phyloP scores from a whole-genome alignment of 768 basidiomycete species.

The Kwoniella pini region DNA sequence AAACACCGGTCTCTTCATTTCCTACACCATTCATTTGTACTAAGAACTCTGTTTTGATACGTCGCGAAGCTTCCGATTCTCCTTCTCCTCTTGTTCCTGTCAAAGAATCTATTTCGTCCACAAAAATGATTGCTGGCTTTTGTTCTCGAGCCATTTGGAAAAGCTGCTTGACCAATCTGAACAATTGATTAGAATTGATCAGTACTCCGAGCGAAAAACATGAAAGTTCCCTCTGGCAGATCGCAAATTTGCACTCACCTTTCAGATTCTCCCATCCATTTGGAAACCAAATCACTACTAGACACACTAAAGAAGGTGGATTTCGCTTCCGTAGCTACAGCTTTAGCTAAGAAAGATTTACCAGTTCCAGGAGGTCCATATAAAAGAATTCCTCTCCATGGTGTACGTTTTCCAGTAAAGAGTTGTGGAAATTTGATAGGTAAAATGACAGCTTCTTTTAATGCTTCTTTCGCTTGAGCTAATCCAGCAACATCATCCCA shows the following conservation, averaged over 20 bases:
- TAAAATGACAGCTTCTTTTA: conserved; percentile 98
- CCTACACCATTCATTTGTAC: conserved; percentile 98
- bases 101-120: conserved; percentile 97
- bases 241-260: conserved; percentile 60
- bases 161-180: conserved; percentile 88
- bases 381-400: conserved; percentile 92
- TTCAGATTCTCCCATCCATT: conserved; percentile 99
- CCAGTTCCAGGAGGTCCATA: conserved; percentile 99
- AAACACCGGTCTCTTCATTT: conserved; percentile 92
- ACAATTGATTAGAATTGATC: no score
- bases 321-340: conserved; percentile 98
- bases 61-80: conserved; percentile 92
- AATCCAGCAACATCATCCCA: conserved; percentile 99
- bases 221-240: no score
- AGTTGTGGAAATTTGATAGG: conserved; percentile 99
- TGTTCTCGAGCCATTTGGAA: conserved; percentile 94
- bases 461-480: conserved; percentile 87
- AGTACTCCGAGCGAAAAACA: no score
- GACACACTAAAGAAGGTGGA: conserved; percentile 98
- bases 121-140: conserved; percentile 97
- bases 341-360: conserved; percentile 95
- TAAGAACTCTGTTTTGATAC: conserved; percentile 23
- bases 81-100: conserved; percentile 92
- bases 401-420: conserved; percentile 97
- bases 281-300: conserved; percentile 92